Evolutionary conservation across 148 eudicot genomes (phyloP).

Genomic region (Diospyros lotus): DNA sequence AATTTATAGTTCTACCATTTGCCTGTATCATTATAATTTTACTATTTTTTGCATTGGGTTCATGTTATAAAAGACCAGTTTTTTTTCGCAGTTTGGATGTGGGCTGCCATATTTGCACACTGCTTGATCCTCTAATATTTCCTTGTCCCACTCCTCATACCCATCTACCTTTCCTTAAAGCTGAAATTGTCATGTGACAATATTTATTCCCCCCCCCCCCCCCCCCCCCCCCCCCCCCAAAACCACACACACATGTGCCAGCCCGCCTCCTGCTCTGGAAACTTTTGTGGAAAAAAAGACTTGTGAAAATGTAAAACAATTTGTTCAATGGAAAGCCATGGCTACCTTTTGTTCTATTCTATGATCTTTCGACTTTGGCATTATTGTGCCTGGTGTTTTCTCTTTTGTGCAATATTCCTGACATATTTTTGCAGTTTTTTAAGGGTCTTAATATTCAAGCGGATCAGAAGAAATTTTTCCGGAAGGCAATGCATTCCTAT

Average conservation of each 20-base stretch:
- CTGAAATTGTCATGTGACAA: not conserved
- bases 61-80: no score
- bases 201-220: no score
- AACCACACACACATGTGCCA: no score
- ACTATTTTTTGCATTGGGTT: no score
- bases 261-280: not conserved
- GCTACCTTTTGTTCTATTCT: not conserved
- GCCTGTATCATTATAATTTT: no score
- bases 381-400: not conserved
- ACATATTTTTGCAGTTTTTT: constrained; percentile 47
- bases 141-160: not conserved
- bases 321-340: not conserved
- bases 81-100: not conserved
- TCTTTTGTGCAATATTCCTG: not conserved
- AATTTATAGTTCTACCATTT: no score
- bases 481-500: constrained; percentile 66
- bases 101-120: no score
- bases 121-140: no score
- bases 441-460: constrained; percentile 69
- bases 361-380: constrained; percentile 1
- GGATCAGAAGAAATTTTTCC: constrained; percentile 80
- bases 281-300: not conserved
- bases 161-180: not conserved
- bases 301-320: not conserved
- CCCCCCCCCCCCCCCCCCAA: no score